A percentile compares a stretch with the other conserved stretches of the same genome.
These are phyloP conservation scores for Coemansia furcata DNA, from an alignment of 192 early-diverging fungal genomes.

Conservation along the genomic window DNA sequence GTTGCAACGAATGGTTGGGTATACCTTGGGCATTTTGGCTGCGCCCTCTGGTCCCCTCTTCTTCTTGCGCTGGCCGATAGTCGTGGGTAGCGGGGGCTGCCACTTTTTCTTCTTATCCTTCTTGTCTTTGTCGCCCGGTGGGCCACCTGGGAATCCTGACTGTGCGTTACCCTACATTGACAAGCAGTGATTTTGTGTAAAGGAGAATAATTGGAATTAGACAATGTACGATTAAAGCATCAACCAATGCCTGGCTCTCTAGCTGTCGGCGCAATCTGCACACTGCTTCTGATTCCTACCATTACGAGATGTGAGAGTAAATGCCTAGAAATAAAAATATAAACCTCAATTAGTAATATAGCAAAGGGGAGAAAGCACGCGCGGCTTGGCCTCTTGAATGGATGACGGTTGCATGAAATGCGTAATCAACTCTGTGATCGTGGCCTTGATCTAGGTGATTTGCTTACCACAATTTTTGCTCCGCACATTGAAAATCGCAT, in stretches of 20 bases:
- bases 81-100: slow-evolving; percentile 98
- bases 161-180: slow-evolving; percentile 78
- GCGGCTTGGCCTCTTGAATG: not conserved
- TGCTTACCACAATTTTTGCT: not conserved
- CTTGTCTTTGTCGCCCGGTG: slow-evolving; percentile 62
- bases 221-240: not conserved
- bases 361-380: not conserved
- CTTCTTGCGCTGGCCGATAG: slow-evolving; percentile 98
- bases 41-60: slow-evolving; percentile 87
- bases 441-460: not conserved
- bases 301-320: not conserved
- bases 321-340: not conserved
- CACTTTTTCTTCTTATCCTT: slow-evolving; percentile 95
- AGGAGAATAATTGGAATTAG: not conserved
- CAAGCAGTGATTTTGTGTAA: not conserved
- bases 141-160: slow-evolving; percentile 67
- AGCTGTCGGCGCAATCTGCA: not conserved
- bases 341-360: not conserved
- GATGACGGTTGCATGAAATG: not conserved
- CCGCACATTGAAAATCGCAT: not conserved
- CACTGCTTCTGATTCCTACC: slow-evolving; percentile 1
- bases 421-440: not conserved
- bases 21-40: slow-evolving; percentile 95
- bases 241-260: not conserved
- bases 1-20: slow-evolving; percentile 94